Evolutionary conservation across 805 yeast genomes (phyloP), one percentile per base, ranked within the genome.

Genomic region (Wickerhamiella allomyrinae): DNA sequence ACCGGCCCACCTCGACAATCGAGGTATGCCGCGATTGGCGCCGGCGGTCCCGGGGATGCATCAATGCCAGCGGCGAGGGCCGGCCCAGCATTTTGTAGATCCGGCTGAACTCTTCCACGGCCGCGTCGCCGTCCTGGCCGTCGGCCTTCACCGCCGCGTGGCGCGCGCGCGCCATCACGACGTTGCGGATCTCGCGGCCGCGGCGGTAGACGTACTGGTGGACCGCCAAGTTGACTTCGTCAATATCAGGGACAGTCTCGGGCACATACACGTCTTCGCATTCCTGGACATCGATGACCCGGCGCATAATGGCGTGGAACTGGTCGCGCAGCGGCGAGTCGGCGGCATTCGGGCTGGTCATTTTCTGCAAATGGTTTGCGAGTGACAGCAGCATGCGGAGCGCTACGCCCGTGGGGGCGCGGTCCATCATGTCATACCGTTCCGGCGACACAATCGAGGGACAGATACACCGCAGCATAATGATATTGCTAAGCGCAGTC

Each of bases 181-280:
- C 39, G 13, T 27, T 27, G 20, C 37, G 37, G 13, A 41, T 21
- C 31, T 41, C 39, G 17, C 22, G 38, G 27, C 34, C 43, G 29
- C 34, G 43, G 5, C 43, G 39, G 35, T 41, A 35, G 35, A 41
- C 14, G 21, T 23, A 27, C 8, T 15, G 20, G 29, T 41, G 43
- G 17, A 41, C 23, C 10, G 39, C 27, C 7, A n/a, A 19, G 14
- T 36, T 23, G 14, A 23, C 29, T 6, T n/a, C 20, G 29, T 22
- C 39, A 20, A 36, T 11, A 19, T 36, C 29, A n/a, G 24, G 29
- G 20, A 23, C 15, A 2, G 20, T 29, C 22, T 34, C 37, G 15
- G 37, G 17, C 3, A n/a, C 15, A 6, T 36, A 21, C 21, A 13
- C 11, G 14, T 21, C 20, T 4, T 34, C 37, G 14, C 13, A 7